Evolutionary conservation across 306 rosid species (phyloP), one percentile per base, ranked within the genome.

Genomic region (Acacia melanoxylon): DNA sequence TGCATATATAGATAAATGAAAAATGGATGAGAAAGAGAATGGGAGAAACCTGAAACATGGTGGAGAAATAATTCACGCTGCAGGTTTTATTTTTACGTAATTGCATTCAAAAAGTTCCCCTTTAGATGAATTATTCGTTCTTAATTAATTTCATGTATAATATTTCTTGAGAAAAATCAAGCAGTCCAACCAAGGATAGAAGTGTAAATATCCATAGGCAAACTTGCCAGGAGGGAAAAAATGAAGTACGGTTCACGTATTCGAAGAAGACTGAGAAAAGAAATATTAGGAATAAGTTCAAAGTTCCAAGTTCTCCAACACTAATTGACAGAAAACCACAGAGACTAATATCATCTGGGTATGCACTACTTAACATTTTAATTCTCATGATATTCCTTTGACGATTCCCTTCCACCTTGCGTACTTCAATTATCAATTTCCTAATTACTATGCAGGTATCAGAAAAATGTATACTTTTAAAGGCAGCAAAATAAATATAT

Each of bases 221-320:
- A 54, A 54, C 25, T 54, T 52, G 24, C 20, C 54, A 49, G 22
- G 9, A 19, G 24, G n/a, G 0, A 56, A 56, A 22, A 56, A 56
- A n/a, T 20, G 68, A 35, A 62, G 14, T 10, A 46, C 41, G 41
- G 35, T 71, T 27, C 22, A 44, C 45, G 59, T 46, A 80, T 48
- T 74, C 42, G 8, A 52, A 13, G 10, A 70, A 70, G 15, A n/a
- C 74, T 77, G 48, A 46, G 63, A 31, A 48, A 72, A 77, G 12
- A 48, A 19, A 65, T 24, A 63, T 4, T 44, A 37, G 6, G 80
- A 41, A 82, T 54, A 67, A 52, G n/a, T 75, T 66, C 75, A 69
- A 35, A 65, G 44, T 65, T 81, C 74, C 75, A 52, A 69, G 33
- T 41, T 42, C 66, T 59, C 17, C 33, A 20, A 59, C 56, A 6